phyloP scores from a whole-genome alignment of 2,329 filamentous ascomycete species.

The Arachnopeziza araneosa region DNA sequence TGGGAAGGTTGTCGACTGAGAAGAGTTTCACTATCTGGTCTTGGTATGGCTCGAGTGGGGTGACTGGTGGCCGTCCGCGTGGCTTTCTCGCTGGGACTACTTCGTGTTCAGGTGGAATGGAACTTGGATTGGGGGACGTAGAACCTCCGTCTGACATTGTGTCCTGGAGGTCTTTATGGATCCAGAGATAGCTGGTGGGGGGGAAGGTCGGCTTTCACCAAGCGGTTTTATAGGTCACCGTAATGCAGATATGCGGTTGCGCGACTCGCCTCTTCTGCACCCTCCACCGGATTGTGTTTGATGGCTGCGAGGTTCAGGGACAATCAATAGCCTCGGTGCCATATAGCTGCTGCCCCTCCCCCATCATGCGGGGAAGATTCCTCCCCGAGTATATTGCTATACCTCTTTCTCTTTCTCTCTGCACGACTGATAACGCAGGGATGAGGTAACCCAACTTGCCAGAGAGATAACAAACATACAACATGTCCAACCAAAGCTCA shows the following conservation, averaged over 20 bases:
- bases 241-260: too few relatives aligned
- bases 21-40: conserved; percentile 26
- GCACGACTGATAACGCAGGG: neutral
- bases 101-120: neutral
- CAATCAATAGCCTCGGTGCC: neutral
- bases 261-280: too few relatives aligned
- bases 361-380: neutral
- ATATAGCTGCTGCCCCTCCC: neutral
- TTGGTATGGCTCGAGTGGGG: conserved; percentile 24
- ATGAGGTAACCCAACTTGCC: neutral
- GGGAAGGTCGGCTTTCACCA: neutral
- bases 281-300: too few relatives aligned
- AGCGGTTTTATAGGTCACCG: neutral
- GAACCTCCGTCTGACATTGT: conserved; percentile 14
- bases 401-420: too few relatives aligned
- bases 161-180: conserved; percentile 23
- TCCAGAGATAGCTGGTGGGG: conserved; percentile 3
- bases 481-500: conserved; percentile 16
- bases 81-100: conserved; percentile 7
- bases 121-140: neutral
- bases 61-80: conserved; percentile 24
- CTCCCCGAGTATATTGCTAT: conserved; percentile 1
- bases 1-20: conserved; percentile 17
- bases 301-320: too few relatives aligned
- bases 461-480: neutral